Evolutionary conservation across 1,284 basidiomycete genomes (phyloP).

Genomic region (Puccinia horiana): DNA sequence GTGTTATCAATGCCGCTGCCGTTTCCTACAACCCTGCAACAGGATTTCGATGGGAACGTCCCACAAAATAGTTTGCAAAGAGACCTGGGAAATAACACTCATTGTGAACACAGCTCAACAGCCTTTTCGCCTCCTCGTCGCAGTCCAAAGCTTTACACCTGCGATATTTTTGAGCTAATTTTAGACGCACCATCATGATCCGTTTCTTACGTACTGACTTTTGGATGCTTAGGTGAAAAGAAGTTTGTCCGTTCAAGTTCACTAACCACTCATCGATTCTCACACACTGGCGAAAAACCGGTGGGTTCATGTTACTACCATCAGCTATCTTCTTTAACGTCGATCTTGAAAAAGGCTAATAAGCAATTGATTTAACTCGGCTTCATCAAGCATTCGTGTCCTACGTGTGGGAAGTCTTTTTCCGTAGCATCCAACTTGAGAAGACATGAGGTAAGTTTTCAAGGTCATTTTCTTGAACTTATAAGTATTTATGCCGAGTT

Average conservation of each 20-base stretch:
- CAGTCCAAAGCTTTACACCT: slow-evolving; percentile 26
- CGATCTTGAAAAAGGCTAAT: neutral
- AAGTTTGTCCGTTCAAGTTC: slow-evolving; percentile 32
- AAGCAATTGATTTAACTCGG: neutral
- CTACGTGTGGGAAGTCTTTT: slow-evolving; percentile 36
- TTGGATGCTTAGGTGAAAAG: slow-evolving; percentile 27
- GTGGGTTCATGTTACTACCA: slow-evolving; percentile 2
- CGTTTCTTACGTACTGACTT: too few species aligned
- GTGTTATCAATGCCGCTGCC: neutral
- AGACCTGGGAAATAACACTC: neutral
- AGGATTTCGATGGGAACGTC: neutral
- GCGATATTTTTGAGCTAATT: slow-evolving; percentile 34
- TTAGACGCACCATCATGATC: too few species aligned
- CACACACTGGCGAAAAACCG: slow-evolving; percentile 43
- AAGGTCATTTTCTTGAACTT: slow-evolving; percentile 1
- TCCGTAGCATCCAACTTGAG: slow-evolving; percentile 42
- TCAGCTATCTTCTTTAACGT: neutral
- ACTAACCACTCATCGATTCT: slow-evolving; percentile 37
- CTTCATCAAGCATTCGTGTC: slow-evolving; percentile 19
- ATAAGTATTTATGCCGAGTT: neutral
- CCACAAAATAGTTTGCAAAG: neutral
- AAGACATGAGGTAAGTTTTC: slow-evolving; percentile 37
- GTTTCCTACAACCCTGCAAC: neutral
- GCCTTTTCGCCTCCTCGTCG: slow-evolving; percentile 19
- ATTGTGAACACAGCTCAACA: neutral